Evolutionary conservation across 139 green algal genomes (phyloP).

Genomic region (Mychonastes homosphaera): DNA sequence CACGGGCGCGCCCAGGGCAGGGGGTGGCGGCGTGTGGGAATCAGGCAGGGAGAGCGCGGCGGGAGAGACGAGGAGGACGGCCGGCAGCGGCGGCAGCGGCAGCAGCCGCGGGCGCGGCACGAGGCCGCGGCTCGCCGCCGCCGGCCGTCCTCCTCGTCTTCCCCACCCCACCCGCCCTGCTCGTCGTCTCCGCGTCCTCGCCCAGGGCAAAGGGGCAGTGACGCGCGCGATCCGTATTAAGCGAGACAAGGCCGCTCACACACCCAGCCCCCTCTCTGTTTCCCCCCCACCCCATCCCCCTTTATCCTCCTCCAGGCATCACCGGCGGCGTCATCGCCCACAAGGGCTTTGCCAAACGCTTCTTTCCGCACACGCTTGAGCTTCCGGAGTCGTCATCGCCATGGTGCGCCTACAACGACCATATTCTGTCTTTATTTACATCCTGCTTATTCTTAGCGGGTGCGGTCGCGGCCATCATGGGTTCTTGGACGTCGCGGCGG

Average conservation of each 20-base stretch:
- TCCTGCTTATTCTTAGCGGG: slow-evolving; percentile 58
- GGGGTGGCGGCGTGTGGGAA: no score
- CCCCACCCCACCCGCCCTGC: not conserved
- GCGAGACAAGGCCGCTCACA: no score
- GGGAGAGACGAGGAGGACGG: no score
- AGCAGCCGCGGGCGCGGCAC: no score
- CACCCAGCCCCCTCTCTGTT: no score
- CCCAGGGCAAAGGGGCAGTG: no score
- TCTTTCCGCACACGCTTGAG: slow-evolving; percentile 1
- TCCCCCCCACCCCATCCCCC: no score
- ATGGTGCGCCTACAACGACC: slow-evolving; percentile 47
- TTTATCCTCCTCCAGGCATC: not conserved
- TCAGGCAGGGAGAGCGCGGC: no score
- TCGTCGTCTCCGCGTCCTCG: not conserved
- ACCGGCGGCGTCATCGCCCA: slow-evolving; percentile 14
- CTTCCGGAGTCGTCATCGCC: not conserved
- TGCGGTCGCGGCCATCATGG: slow-evolving; percentile 20
- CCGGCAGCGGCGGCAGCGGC: no score
- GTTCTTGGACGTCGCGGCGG: slow-evolving; percentile 11
- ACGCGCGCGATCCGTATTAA: not conserved
- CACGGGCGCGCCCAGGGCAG: not conserved
- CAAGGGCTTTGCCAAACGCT: slow-evolving; percentile 5
- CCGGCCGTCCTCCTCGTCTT: not conserved
- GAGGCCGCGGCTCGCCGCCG: not conserved
- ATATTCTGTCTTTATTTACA: slow-evolving; percentile 45